A percentile compares a stretch with the other conserved stretches of the same genome.
phyloP scores from a whole-genome alignment of 2,329 filamentous ascomycete species.

The Ambrosiella xylebori region DNA sequence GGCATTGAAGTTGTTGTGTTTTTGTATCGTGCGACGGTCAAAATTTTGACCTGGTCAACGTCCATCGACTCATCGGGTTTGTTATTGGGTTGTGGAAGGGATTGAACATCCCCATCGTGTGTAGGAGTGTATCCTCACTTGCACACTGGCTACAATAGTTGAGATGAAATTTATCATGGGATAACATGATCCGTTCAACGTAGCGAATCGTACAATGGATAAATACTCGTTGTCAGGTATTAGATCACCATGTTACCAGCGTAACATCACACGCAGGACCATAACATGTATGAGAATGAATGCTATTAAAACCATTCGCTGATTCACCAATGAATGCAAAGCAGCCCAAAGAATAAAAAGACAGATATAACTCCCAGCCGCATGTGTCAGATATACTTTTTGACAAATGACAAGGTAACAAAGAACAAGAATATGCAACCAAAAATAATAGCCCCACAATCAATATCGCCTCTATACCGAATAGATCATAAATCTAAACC shows the following conservation, averaged over 20 bases:
- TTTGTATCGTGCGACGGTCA: too few relatives aligned
- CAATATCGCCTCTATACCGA: neutral
- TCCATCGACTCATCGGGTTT: too few relatives aligned
- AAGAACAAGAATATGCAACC: neutral
- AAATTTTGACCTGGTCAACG: too few relatives aligned
- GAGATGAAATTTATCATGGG: too few relatives aligned
- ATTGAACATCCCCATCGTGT: too few relatives aligned
- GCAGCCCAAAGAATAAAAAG: conserved; percentile 3
- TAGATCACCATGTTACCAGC: neutral
- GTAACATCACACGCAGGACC: neutral
- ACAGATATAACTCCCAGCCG: conserved; percentile 8
- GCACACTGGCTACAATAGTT: too few relatives aligned
- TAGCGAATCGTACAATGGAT: neutral
- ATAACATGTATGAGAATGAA: neutral
- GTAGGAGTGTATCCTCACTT: too few relatives aligned
- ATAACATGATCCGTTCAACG: too few relatives aligned
- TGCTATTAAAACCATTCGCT: neutral
- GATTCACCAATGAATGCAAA: neutral
- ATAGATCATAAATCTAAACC: neutral
- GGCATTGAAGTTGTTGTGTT: too few relatives aligned
- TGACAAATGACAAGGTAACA: conserved; percentile 1
- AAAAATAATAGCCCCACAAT: neutral
- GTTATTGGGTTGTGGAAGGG: too few relatives aligned
- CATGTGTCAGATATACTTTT: conserved; percentile 8
- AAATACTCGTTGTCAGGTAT: neutral